These are phyloP conservation scores for Aspergillus bombycis DNA, from an alignment of 2,329 filamentous ascomycete species.

Conservation along the genomic window DNA sequence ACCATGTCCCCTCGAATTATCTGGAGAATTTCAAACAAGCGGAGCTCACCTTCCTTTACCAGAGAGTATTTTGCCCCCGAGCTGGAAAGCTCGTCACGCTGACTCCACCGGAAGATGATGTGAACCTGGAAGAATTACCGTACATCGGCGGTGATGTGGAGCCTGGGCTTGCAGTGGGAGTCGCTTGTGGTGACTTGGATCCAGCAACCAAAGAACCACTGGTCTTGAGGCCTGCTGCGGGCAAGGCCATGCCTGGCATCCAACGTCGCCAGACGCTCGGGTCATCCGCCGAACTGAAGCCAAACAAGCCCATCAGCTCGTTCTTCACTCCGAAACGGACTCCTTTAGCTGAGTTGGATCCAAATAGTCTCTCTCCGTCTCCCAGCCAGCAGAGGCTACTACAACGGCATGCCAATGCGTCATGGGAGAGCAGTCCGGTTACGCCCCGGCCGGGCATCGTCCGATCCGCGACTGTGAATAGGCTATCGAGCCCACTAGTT, in stretches of 20 bases:
- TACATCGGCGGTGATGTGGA: constrained; percentile 80
- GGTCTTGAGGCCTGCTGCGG: constrained; percentile 38
- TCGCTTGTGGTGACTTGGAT: constrained; percentile 81
- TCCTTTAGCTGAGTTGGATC: constrained; percentile 68
- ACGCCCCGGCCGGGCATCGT: constrained; percentile 41
- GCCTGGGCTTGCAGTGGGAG: constrained; percentile 67
- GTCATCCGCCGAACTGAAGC: constrained; percentile 58
- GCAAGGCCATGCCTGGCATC: constrained; percentile 38
- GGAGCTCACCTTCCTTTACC: constrained; percentile 89
- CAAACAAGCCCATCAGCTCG: constrained; percentile 62
- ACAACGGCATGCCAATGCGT: constrained; percentile 54
- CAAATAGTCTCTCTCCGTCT: constrained; percentile 68
- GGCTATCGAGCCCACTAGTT: constrained; percentile 46
- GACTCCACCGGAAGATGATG: constrained; percentile 64
- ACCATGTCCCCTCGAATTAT: constrained; percentile 78
- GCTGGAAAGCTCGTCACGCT: constrained; percentile 73
- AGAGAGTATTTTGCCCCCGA: constrained; percentile 87
- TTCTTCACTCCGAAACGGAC: constrained; percentile 68
- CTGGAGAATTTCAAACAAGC: constrained; percentile 80
- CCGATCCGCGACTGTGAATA: constrained; percentile 39
- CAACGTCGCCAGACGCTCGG: constrained; percentile 45
- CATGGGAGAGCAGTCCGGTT: constrained; percentile 59
- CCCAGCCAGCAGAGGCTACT: constrained; percentile 65
- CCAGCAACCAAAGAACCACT: constrained; percentile 81
- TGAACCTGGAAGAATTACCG: constrained; percentile 71